Percentiles rank a stretch among this genome's conserved stretches.
Conservation (phyloP, 2,329 filamentous ascomycete genomes). For the Paraconiothyrium brasiliense region DNA sequence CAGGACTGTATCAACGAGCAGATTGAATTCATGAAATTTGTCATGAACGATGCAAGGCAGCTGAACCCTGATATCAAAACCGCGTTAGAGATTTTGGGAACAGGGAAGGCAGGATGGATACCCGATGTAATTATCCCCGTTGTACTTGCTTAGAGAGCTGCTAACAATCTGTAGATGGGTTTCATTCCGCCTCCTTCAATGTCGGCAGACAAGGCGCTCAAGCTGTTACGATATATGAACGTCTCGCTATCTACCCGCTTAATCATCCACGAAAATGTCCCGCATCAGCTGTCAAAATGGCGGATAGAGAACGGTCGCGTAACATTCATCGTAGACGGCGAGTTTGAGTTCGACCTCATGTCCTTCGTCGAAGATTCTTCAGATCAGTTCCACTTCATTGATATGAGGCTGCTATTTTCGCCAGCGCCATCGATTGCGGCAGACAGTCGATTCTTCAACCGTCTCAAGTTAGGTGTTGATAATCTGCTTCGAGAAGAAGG, state of each 20-base stretch:
- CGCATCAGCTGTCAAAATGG: slow-evolving; percentile 79
- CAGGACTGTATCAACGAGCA: slow-evolving; percentile 63
- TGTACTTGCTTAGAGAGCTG: neutral
- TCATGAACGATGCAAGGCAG: slow-evolving; percentile 76
- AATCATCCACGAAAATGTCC: slow-evolving; percentile 85
- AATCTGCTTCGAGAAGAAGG: slow-evolving; percentile 74
- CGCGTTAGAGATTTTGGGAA: slow-evolving; percentile 83
- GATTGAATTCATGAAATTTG: slow-evolving; percentile 74
- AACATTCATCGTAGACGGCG: slow-evolving; percentile 82
- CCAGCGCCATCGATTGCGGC: slow-evolving; percentile 70
- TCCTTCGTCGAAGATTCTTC: slow-evolving; percentile 85
- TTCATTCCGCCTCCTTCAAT: slow-evolving; percentile 80
- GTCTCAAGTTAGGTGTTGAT: slow-evolving; percentile 78
- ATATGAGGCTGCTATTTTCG: slow-evolving; percentile 83
- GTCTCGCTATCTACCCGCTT: slow-evolving; percentile 83
- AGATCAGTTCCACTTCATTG: slow-evolving; percentile 92
- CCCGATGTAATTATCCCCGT: slow-evolving; percentile 69
- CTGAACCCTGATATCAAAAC: slow-evolving; percentile 92
- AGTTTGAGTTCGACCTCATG: slow-evolving; percentile 93
- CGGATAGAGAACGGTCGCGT: slow-evolving; percentile 84
- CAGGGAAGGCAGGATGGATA: slow-evolving; percentile 79
- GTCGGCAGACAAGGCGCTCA: slow-evolving; percentile 75
- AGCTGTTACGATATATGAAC: slow-evolving; percentile 82
- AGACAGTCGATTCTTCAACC: slow-evolving; percentile 66
- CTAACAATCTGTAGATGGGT: slow-evolving; percentile 63